These are phyloP conservation scores for Saccharomycopsis synnaedendra DNA, from an alignment of 805 yeast species.

Conservation along the genomic window DNA sequence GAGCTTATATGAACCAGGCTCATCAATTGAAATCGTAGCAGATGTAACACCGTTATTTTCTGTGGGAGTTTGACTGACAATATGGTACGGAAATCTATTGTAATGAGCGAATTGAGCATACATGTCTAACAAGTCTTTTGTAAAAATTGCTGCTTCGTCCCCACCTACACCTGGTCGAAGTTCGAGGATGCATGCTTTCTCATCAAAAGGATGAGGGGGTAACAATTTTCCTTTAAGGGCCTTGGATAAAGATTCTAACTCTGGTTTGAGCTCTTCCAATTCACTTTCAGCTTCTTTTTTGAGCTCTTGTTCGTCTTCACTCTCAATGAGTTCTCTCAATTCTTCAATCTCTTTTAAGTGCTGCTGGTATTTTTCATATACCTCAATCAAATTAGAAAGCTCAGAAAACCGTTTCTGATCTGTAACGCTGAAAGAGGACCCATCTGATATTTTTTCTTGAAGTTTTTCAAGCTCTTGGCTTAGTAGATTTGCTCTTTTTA, in stretches of 20 bases:
- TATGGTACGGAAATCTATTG: constrained; percentile 54
- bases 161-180: constrained; percentile 96
- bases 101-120: constrained; percentile 58
- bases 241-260: constrained; percentile 29
- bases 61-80: constrained; percentile 46
- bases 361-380: constrained; percentile 27
- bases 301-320: constrained; percentile 40
- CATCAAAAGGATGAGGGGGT: constrained; percentile 70
- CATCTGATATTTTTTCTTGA: constrained; percentile 31
- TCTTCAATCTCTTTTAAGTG: constrained; percentile 25
- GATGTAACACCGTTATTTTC: constrained; percentile 62
- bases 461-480: constrained; percentile 29
- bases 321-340: constrained; percentile 25
- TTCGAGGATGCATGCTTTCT: constrained; percentile 70
- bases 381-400: constrained; percentile 32
- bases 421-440: constrained; percentile 31
- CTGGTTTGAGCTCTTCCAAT: constrained; percentile 34
- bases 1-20: constrained; percentile 64
- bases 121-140: constrained; percentile 73
- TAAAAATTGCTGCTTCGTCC: constrained; percentile 79
- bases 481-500: constrained; percentile 35
- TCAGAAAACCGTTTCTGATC: constrained; percentile 39
- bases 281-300: constrained; percentile 55
- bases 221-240: constrained; percentile 47
- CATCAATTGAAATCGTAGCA: constrained; percentile 65